Conservation (phyloP, 2,329 filamentous ascomycete genomes). For the Diplodia mutila region DNA sequence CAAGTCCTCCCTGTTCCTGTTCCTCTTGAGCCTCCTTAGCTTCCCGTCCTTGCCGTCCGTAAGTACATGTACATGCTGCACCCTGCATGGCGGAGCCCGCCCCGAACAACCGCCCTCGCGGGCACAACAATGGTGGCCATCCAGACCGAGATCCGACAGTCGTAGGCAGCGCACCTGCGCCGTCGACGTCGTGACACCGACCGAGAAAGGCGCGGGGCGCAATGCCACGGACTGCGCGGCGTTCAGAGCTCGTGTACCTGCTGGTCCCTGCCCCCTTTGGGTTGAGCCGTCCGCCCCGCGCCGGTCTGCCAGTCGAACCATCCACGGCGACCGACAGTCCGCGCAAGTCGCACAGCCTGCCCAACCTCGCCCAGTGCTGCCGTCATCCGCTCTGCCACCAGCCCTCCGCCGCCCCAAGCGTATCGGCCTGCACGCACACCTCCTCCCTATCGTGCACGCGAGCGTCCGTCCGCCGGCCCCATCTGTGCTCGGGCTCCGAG, state of each 20-base stretch:
- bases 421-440: not conserved
- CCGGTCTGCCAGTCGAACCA: constrained; percentile 6
- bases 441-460: not conserved
- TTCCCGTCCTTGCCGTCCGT: not conserved
- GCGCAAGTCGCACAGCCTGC: constrained; percentile 12
- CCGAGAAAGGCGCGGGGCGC: constrained; percentile 5
- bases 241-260: constrained; percentile 15
- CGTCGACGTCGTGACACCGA: constrained; percentile 18
- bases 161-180: not conserved
- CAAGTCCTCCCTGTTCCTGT: not conserved
- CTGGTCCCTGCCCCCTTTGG: constrained; percentile 13
- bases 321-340: not conserved
- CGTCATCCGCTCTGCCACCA: constrained; percentile 7
- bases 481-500: not conserved
- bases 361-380: not conserved
- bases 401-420: constrained; percentile 10
- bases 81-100: not conserved
- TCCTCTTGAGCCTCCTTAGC: constrained; percentile 6
- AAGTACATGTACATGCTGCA: not conserved
- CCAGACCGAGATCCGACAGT: not conserved
- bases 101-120: not conserved
- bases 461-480: not conserved
- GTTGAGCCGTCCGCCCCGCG: constrained; percentile 5
- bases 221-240: not conserved
- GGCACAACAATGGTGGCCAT: not conserved